Conservation (phyloP, 257 asterid genomes). For the Scutellaria galericulata region DNA sequence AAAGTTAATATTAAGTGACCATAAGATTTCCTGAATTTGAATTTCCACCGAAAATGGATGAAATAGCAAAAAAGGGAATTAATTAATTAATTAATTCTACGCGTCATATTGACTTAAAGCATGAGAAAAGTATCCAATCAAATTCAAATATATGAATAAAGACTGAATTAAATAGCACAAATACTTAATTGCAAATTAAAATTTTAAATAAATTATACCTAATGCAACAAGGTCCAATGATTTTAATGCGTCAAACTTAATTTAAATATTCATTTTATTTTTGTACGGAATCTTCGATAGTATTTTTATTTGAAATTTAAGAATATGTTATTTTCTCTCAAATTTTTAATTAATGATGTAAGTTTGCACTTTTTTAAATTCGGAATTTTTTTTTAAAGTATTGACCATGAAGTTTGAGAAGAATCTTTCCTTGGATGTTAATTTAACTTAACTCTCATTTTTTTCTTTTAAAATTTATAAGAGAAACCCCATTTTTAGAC, state of each 20-base stretch:
- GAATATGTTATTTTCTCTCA: no score
- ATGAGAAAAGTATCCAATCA: constrained; percentile 26
- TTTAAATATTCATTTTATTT: no score
- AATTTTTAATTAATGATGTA: no score
- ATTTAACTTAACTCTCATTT: no score
- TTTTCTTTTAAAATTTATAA: no score
- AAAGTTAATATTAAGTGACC: constrained; percentile 16
- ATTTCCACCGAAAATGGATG: neutral
- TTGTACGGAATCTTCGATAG: no score
- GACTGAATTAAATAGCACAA: neutral
- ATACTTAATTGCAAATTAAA: neutral
- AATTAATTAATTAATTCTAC: constrained; percentile 16
- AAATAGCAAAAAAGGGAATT: neutral
- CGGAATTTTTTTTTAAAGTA: no score
- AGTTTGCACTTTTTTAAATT: no score
- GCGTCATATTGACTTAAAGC: constrained; percentile 34
- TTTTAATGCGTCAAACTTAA: neutral
- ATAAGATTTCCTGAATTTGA: neutral
- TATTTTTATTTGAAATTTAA: no score
- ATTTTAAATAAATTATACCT: neutral
- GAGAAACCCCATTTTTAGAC: no score
- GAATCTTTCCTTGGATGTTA: no score
- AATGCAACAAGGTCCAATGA: neutral
- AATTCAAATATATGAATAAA: constrained; percentile 24
- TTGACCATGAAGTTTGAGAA: no score